phyloP scores from a whole-genome alignment of 2,329 filamentous ascomycete genomes.

The Pseudogymnoascus sp. region DNA sequence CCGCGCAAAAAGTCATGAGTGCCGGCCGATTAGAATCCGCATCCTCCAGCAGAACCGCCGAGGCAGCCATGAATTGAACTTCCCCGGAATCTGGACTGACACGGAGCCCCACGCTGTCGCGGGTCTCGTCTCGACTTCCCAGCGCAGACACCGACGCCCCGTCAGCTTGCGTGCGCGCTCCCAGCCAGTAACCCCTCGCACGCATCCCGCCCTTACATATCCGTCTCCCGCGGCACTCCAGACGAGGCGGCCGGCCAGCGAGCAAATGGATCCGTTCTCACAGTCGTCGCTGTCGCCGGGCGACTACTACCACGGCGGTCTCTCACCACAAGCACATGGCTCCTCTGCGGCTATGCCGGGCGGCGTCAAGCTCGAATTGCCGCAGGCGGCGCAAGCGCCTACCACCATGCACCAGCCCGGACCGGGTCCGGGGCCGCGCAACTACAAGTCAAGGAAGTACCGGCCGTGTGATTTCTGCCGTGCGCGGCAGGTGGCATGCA shows the following conservation, averaged over 20 bases:
- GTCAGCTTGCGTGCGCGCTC: not conserved
- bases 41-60: not conserved
- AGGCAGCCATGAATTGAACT: not conserved
- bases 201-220: not conserved
- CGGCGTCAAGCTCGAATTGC: not conserved
- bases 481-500: constrained; percentile 37
- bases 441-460: constrained; percentile 27
- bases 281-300: not conserved
- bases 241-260: not conserved
- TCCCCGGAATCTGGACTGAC: not conserved
- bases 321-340: not conserved
- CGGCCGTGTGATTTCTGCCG: constrained; percentile 40
- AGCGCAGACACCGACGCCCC: not conserved
- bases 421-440: constrained; percentile 21
- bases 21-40: not conserved
- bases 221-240: not conserved
- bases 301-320: not conserved
- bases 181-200: not conserved
- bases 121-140: not conserved
- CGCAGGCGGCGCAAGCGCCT: not conserved
- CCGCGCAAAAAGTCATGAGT: not conserved
- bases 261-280: not conserved
- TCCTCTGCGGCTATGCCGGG: not conserved
- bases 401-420: not conserved
- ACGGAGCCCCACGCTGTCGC: not conserved